Conservation (phyloP, 2,329 filamentous ascomycete genomes). For the Beauveria caledonica region DNA sequence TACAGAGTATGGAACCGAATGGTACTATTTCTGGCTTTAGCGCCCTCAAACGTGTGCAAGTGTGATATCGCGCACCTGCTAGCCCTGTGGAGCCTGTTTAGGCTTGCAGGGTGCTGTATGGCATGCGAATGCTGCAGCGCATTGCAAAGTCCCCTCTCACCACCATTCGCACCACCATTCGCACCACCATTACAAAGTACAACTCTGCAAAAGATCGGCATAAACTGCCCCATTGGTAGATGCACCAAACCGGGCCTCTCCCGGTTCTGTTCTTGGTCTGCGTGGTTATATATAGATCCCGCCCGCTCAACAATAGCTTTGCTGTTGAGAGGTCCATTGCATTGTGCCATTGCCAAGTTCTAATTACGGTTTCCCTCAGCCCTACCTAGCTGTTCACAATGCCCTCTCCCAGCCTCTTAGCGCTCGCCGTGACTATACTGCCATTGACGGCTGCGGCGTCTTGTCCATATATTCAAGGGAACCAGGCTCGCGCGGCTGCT, state of each 20-base stretch:
- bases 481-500: background rate
- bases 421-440: conserved; percentile 4
- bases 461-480: conserved; percentile 9
- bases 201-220: background rate
- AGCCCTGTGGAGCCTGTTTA: background rate
- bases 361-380: background rate
- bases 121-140: conserved; percentile 1
- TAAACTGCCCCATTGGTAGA: background rate
- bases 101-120: conserved; percentile 3
- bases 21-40: background rate
- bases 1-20: too few relatives aligned
- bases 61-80: background rate
- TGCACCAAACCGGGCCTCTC: background rate
- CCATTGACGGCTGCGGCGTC: background rate
- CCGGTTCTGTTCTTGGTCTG: background rate
- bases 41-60: background rate
- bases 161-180: too few relatives aligned
- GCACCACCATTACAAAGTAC: background rate
- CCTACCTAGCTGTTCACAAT: background rate
- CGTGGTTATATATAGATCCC: background rate
- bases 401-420: background rate
- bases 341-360: background rate
- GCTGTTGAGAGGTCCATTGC: background rate
- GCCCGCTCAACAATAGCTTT: background rate
- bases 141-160: background rate